Conservation (phyloP, 108 stramenopile genomes). For the Pseudonitzschia multiseries region DNA sequence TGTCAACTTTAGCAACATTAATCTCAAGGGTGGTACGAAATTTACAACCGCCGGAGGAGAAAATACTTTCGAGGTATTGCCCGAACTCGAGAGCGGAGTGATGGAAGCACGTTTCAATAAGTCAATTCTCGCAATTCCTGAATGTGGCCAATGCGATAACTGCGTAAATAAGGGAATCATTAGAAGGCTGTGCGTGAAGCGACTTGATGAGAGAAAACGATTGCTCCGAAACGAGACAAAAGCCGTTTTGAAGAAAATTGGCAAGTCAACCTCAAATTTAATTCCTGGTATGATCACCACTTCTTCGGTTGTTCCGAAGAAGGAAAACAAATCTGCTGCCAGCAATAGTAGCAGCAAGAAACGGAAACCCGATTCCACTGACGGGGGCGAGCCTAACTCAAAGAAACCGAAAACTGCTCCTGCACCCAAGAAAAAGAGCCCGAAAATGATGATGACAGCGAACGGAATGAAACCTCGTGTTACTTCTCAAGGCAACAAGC, state of each 20-base stretch:
- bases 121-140: conserved; percentile 65
- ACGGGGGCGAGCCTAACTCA: conserved; percentile 1
- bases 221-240: conserved; percentile 64
- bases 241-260: conserved; percentile 22
- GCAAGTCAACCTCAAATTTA: conserved; percentile 18
- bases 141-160: conserved; percentile 79
- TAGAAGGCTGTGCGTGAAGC: conserved; percentile 60
- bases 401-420: conserved; percentile 33
- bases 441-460: conserved; percentile 41
- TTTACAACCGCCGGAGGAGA: conserved; percentile 41
- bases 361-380: conserved; percentile 18
- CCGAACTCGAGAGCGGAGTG: conserved; percentile 60
- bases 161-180: conserved; percentile 51
- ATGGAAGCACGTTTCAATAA: conserved; percentile 77
- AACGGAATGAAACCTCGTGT: conserved; percentile 51
- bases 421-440: conserved; percentile 32
- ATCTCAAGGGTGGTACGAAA: conserved; percentile 58
- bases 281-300: conserved; percentile 21
- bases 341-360: conserved; percentile 31
- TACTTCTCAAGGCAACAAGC: conserved; percentile 62
- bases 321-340: conserved; percentile 24
- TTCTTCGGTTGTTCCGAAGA: conserved; percentile 26
- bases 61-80: conserved; percentile 30
- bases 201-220: conserved; percentile 58
- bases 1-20: conserved; percentile 84